phyloP scores from a whole-genome alignment of 208 protist genomes.

The Wallacemonas collosoma region DNA sequence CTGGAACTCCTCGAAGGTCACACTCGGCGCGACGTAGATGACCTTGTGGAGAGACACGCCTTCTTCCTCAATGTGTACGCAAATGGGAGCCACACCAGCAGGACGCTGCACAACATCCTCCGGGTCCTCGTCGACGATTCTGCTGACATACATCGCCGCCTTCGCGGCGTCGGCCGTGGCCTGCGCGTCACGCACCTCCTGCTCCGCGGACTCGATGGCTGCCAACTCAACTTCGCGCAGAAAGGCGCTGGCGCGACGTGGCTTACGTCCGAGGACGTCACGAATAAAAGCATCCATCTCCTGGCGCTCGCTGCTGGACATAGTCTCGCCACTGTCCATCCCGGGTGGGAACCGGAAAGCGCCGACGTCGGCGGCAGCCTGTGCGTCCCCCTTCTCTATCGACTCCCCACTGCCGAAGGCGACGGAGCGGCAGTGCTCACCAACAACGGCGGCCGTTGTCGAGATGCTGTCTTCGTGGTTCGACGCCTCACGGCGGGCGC shows the following conservation, averaged over 20 bases:
- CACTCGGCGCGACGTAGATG: slow-evolving; percentile 1
- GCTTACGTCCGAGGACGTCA: neutral
- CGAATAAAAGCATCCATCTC: slow-evolving; percentile 1
- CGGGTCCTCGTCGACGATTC: neutral
- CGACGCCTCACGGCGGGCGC: slow-evolving; percentile 23
- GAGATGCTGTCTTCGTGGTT: neutral
- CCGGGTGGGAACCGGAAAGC: neutral
- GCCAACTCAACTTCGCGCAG: neutral
- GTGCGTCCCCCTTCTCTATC: neutral
- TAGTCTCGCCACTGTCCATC: neutral
- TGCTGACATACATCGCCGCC: neutral
- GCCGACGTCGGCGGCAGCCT: neutral
- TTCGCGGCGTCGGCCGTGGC: neutral
- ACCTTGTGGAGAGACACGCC: slow-evolving; percentile 13
- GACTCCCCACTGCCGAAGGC: neutral
- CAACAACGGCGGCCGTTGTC: neutral
- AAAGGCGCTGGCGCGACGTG: neutral
- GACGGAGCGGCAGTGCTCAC: neutral
- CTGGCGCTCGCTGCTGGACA: neutral
- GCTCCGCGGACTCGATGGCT: neutral
- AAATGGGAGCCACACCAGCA: slow-evolving; percentile 4
- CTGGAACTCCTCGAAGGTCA: slow-evolving; percentile 3
- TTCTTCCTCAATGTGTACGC: slow-evolving; percentile 13
- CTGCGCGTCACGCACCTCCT: slow-evolving; percentile 4
- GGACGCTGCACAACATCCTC: slow-evolving; percentile 5